Evolutionary conservation across 2,329 filamentous ascomycete species (phyloP).

Genomic region (Stachybotrys elegans): DNA sequence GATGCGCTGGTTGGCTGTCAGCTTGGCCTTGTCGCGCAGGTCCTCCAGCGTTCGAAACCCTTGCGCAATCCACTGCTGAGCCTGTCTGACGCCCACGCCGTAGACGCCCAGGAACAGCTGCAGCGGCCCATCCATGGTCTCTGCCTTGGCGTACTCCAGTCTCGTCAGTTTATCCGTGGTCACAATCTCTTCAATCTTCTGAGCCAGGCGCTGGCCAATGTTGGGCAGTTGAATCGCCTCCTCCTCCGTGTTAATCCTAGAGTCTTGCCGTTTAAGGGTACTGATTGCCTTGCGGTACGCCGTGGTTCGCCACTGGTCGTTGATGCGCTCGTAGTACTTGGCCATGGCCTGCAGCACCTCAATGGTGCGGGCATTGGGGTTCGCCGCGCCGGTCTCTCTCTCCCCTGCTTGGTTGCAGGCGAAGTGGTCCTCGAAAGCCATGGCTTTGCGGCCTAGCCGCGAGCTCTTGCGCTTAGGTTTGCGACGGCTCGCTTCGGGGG

Average conservation of each 20-base stretch:
- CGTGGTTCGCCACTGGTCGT: constrained; percentile 70
- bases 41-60: constrained; percentile 74
- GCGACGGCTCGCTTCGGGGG: constrained; percentile 11
- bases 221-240: constrained; percentile 64
- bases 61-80: constrained; percentile 69
- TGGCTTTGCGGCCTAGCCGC: constrained; percentile 19
- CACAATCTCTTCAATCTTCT: constrained; percentile 87
- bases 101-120: constrained; percentile 74
- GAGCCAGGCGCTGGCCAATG: constrained; percentile 68
- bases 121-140: constrained; percentile 61
- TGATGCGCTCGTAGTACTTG: constrained; percentile 68
- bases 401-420: constrained; percentile 50
- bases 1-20: constrained; percentile 66
- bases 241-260: constrained; percentile 60
- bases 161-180: constrained; percentile 65
- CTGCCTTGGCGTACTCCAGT: constrained; percentile 64
- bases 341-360: constrained; percentile 73
- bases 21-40: constrained; percentile 52
- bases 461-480: constrained; percentile 14
- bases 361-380: constrained; percentile 73
- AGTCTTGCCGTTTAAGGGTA: constrained; percentile 62
- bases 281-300: constrained; percentile 75
- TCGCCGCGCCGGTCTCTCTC: constrained; percentile 37
- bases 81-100: constrained; percentile 66
- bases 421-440: constrained; percentile 43